Percentiles rank a stretch among this genome's conserved stretches.
Evolutionary conservation across 2,329 filamentous ascomycete species (phyloP).

Genomic region (Diaporthe ampelina): DNA sequence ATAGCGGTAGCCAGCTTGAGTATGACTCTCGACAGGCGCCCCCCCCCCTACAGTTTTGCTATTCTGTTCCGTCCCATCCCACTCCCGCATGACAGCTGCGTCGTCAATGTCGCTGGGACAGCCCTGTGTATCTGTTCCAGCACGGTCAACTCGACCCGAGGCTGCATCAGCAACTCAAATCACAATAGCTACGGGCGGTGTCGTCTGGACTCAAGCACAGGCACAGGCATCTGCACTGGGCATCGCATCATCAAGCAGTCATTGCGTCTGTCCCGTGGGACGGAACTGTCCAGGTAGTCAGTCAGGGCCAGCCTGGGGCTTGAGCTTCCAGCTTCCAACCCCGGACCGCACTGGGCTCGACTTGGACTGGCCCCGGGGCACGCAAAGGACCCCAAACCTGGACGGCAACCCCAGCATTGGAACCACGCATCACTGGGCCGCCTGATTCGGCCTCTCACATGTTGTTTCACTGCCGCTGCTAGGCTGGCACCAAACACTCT

Average conservation of each 20-base stretch:
- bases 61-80: not conserved
- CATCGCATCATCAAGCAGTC: constrained; percentile 14
- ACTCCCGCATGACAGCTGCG: not conserved
- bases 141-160: constrained; percentile 18
- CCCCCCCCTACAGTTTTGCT: constrained; percentile 6
- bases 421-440: constrained; percentile 18
- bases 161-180: not conserved
- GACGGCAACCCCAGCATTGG: constrained; percentile 20
- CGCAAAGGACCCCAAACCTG: constrained; percentile 20
- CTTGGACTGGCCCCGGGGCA: constrained; percentile 13
- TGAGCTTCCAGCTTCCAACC: constrained; percentile 21
- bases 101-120: not conserved
- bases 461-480: constrained; percentile 37
- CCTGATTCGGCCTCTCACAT: constrained; percentile 34
- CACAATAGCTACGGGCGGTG: not conserved
- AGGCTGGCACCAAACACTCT: constrained; percentile 29
- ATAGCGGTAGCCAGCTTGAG: not conserved
- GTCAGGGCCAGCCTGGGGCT: constrained; percentile 28
- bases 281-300: not conserved
- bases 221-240: not conserved
- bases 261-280: not conserved
- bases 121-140: constrained; percentile 6
- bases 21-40: not conserved
- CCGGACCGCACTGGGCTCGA: constrained; percentile 29
- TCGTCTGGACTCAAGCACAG: not conserved